Evolutionary conservation across 2,329 filamentous ascomycete genomes (phyloP).

Genomic region (Ampelomyces quisqualis): DNA sequence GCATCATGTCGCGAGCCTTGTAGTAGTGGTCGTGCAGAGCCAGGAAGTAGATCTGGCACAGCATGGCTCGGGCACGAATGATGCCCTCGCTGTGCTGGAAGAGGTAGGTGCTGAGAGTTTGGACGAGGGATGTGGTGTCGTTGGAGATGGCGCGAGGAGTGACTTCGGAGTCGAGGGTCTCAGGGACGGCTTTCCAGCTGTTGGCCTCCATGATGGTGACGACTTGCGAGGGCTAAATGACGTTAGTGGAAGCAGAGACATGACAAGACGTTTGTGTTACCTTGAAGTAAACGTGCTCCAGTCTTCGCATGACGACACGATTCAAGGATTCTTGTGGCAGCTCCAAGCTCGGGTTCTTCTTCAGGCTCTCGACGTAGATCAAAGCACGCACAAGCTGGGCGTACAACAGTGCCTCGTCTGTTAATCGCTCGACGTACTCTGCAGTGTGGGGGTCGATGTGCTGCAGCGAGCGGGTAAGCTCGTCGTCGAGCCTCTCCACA

Average conservation of each 20-base stretch:
- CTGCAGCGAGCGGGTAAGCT: conserved; percentile 95
- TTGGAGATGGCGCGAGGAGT: conserved; percentile 69
- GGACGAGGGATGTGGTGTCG: conserved; percentile 75
- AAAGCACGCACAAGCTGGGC: conserved; percentile 85
- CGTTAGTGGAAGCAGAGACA: conserved; percentile 21
- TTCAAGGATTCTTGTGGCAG: conserved; percentile 85
- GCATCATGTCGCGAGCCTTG: conserved; percentile 96
- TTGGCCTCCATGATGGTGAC: conserved; percentile 92
- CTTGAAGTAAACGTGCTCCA: conserved; percentile 99
- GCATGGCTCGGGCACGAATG: conserved; percentile 92
- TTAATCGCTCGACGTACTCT: conserved; percentile 94
- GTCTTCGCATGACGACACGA: conserved; percentile 85
- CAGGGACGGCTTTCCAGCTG: conserved; percentile 79
- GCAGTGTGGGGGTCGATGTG: conserved; percentile 97
- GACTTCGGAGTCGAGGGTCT: conserved; percentile 71
- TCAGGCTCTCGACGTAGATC: conserved; percentile 83
- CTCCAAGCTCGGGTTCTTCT: conserved; percentile 68
- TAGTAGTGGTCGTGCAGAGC: conserved; percentile 98
- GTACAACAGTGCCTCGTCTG: conserved; percentile 88
- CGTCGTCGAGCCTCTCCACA: conserved; percentile 92
- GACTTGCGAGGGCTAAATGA: conserved; percentile 76
- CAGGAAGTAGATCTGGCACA: conserved; percentile 98
- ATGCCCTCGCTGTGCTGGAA: conserved; percentile 95
- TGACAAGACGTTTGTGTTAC: conserved; percentile 45
- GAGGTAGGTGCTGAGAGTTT: conserved; percentile 89